These are phyloP conservation scores for Barnettozyma siamensis DNA, from an alignment of 805 yeast genomes.

Conservation along the genomic window DNA sequence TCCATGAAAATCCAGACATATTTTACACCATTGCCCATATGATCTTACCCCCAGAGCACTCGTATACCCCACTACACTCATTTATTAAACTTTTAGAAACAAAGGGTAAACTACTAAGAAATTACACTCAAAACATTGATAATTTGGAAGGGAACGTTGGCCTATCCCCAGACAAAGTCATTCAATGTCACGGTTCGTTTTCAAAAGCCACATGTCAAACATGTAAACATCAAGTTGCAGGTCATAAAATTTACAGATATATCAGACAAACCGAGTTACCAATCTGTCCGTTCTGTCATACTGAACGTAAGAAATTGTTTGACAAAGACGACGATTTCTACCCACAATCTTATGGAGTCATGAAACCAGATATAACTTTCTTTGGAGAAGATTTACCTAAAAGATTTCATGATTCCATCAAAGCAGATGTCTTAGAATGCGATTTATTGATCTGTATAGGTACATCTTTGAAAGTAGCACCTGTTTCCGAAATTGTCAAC, in stretches of 20 bases:
- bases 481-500: slow-evolving; percentile 84
- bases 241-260: slow-evolving; percentile 55
- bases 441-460: slow-evolving; percentile 84
- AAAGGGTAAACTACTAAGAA: slow-evolving; percentile 69
- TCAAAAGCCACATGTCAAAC: slow-evolving; percentile 82
- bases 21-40: slow-evolving; percentile 84
- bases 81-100: slow-evolving; percentile 72
- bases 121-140: slow-evolving; percentile 89
- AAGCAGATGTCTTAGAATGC: slow-evolving; percentile 58
- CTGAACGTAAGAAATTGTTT: slow-evolving; percentile 33
- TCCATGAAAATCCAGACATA: slow-evolving; percentile 68
- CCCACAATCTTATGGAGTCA: slow-evolving; percentile 61
- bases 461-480: slow-evolving; percentile 87
- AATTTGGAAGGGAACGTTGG: slow-evolving; percentile 83
- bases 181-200: slow-evolving; percentile 92
- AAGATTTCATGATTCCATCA: slow-evolving; percentile 53
- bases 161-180: slow-evolving; percentile 53
- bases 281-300: slow-evolving; percentile 61
- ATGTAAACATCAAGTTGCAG: slow-evolving; percentile 62
- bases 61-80: slow-evolving; percentile 73
- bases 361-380: slow-evolving; percentile 91
- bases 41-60: slow-evolving; percentile 67
- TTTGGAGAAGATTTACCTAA: slow-evolving; percentile 82
- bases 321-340: slow-evolving; percentile 22
- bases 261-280: slow-evolving; percentile 60